Percentiles rank a stretch among this genome's conserved stretches.
These are phyloP conservation scores for Podila clonocystis DNA, from an alignment of 192 early-diverging fungal species.

Conservation along the genomic window DNA sequence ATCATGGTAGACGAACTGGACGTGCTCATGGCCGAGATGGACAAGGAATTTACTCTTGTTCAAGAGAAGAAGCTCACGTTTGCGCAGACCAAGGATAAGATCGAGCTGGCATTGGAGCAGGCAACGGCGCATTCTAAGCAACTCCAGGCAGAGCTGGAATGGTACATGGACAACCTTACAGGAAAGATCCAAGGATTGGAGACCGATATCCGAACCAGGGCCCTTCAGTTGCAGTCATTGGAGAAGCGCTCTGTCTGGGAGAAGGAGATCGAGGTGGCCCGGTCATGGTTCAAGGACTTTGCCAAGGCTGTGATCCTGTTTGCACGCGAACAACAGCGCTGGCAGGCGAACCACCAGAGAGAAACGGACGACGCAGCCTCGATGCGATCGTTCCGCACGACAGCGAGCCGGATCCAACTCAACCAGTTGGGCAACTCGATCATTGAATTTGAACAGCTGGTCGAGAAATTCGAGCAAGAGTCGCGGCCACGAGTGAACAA, in stretches of 20 bases:
- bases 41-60: constrained; percentile 29
- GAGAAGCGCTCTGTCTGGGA: constrained; percentile 42
- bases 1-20: constrained; percentile 40
- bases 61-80: constrained; percentile 23
- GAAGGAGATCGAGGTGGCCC: constrained; percentile 37
- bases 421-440: constrained; percentile 33
- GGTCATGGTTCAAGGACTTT: constrained; percentile 52
- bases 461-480: constrained; percentile 45
- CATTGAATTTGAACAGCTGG: constrained; percentile 43
- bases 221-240: constrained; percentile 34
- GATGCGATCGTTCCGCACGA: constrained; percentile 31
- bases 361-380: constrained; percentile 32
- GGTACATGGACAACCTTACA: constrained; percentile 17
- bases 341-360: constrained; percentile 29
- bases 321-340: constrained; percentile 31
- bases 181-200: constrained; percentile 26
- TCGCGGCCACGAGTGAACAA: constrained; percentile 33
- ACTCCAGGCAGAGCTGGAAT: constrained; percentile 35
- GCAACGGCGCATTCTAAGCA: constrained; percentile 42
- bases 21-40: constrained; percentile 42
- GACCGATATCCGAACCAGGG: constrained; percentile 28
- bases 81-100: constrained; percentile 8
- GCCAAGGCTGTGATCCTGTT: constrained; percentile 47
- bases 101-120: constrained; percentile 15
- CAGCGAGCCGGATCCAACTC: constrained; percentile 33